Base-by-base conservation (phyloP, 164 flowering plant species). In the Echeveria elegans region DNA sequence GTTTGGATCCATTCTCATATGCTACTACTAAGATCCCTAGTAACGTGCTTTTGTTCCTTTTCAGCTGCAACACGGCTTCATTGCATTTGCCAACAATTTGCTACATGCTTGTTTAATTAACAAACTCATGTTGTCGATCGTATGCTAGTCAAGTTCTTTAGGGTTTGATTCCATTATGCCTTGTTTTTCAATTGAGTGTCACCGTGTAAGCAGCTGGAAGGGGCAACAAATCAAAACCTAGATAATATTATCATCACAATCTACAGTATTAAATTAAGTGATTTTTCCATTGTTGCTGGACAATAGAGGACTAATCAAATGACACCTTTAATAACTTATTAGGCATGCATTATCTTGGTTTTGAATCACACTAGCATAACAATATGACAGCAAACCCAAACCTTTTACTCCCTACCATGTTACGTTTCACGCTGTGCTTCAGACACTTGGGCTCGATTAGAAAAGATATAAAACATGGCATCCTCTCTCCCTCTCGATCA, bases 41-140 rank as follows among this genome's bases (percentile, higher is more conserved):
- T 48, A 48, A 48, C 53, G 24, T 48, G 53, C 23, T n/a, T 48
- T 48, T 19, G 53, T 48, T 48, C 53, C 53, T 48, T 48, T 48
- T 48, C 6, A n/a, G 53, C 24, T 19, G 53, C 53, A 48, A 48
- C 24, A 19, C n/a, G 23, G 53, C 53, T 48, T n/a, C 24, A 4
- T 10, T n/a, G 53, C 53, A 48, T 48, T 34, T 34, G 5, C 3
- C 37, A 34, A 34, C 37, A 1, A 43, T 43, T 14, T 43, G 47
- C 3, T 43, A 43, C 5, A 43, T 11, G 1, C 47, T 43, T 43
- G 47, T 43, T 43, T 43, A 43, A 12, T 43, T 43, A 15, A 43
- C 47, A 12, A 43, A 43, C 15, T 16, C 47, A 43, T 43, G 47
- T 43, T 43, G 19, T n/a, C n/a, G n/a, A n/a, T n/a, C 47, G 47